Conservation (phyloP, 139 green algal genomes). For the Tetraselmis striata region DNA sequence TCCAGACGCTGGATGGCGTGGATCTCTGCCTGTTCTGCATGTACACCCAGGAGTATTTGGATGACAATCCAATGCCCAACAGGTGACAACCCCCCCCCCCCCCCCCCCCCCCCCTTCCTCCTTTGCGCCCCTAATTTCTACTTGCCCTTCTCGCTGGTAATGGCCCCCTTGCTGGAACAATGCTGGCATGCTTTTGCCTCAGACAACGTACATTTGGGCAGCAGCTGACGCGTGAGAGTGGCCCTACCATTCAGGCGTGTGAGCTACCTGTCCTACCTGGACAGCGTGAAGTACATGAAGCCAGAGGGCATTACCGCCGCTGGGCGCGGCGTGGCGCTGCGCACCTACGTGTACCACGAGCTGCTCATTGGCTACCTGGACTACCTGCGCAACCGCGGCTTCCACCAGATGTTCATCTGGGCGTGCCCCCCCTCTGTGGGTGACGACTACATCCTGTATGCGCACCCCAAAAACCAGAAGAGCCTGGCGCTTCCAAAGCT, state of each 20-base stretch:
- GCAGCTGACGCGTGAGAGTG: too few species aligned
- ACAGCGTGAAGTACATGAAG: constrained; percentile 96
- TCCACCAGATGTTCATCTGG: constrained; percentile 97
- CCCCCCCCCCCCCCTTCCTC: not conserved
- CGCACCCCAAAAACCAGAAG: constrained; percentile 93
- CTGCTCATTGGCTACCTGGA: constrained; percentile 87
- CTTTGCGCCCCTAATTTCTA: too few species aligned
- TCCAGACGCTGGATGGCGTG: constrained; percentile 87
- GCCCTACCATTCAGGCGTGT: constrained; percentile 14
- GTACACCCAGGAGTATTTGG: constrained; percentile 95
- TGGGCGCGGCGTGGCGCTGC: constrained; percentile 58
- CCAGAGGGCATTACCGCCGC: constrained; percentile 50
- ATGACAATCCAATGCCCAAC: constrained; percentile 81
- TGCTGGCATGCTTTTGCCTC: too few species aligned
- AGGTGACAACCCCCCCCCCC: not conserved
- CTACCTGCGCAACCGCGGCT: constrained; percentile 79
- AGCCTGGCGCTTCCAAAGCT: constrained; percentile 40
- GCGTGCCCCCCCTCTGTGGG: constrained; percentile 92
- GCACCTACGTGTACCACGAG: constrained; percentile 96
- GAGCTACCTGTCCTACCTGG: constrained; percentile 93
- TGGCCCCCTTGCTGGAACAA: too few species aligned
- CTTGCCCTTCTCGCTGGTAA: too few species aligned
- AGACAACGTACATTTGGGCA: too few species aligned
- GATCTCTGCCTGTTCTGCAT: constrained; percentile 93
- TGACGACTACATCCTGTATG: constrained; percentile 99